Percentiles rank a stretch among this genome's conserved stretches.
Conservation (phyloP, 495 filamentous ascomycete genomes). For the Parathielavia appendiculata region DNA sequence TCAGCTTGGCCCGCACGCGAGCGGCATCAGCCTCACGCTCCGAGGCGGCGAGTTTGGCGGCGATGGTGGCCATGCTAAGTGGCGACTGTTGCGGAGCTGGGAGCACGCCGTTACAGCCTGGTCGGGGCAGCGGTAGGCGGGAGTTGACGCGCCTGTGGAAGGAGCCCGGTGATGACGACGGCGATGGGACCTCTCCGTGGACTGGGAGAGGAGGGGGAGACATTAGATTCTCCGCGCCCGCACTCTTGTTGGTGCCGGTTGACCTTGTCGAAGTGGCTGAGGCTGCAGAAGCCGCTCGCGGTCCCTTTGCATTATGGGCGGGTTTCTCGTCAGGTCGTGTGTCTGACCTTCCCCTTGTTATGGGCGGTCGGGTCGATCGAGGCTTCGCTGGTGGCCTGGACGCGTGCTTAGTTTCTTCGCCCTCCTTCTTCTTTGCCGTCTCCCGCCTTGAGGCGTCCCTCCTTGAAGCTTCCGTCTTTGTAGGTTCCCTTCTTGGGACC, state of each 20-base stretch:
- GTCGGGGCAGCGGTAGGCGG: constrained; percentile 39
- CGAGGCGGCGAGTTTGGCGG: constrained; percentile 51
- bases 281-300: constrained; percentile 9
- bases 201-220: neutral
- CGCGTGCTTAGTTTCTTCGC: neutral
- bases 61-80: constrained; percentile 49
- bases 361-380: constrained; percentile 11
- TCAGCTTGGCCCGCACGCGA: constrained; percentile 50
- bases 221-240: constrained; percentile 6
- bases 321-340: constrained; percentile 6
- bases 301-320: neutral
- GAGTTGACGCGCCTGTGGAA: constrained; percentile 31
- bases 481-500: neutral
- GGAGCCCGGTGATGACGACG: constrained; percentile 14
- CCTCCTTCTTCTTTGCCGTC: neutral
- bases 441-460: neutral
- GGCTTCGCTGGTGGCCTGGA: neutral
- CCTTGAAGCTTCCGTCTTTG: neutral
- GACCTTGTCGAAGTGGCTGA: constrained; percentile 17
- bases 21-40: constrained; percentile 54
- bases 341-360: constrained; percentile 14
- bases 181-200: constrained; percentile 8
- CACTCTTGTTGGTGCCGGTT: constrained; percentile 8
- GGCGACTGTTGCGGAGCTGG: constrained; percentile 44
- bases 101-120: constrained; percentile 20